Base-by-base conservation (phyloP, 805 yeast genomes). In the Metschnikowia peoriensis region DNA sequence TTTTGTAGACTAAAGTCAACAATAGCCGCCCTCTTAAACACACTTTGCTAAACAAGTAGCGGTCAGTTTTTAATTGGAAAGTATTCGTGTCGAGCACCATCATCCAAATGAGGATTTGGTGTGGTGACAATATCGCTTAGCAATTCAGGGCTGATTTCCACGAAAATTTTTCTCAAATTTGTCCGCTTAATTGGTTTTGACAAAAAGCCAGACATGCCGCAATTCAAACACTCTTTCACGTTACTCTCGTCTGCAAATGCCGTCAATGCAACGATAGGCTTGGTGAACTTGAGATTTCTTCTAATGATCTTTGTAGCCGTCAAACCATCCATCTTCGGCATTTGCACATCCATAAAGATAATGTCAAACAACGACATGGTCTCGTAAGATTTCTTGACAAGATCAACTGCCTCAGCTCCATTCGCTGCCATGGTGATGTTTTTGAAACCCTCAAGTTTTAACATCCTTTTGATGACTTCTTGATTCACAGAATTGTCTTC, bases 341-440 rank as follows among this genome's bases (percentile, higher is more conserved):
- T 93, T 69, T 93, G 97, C 47, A 93, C 96, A 68, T 93, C 99
- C 99, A 93, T 93, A 65, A 93, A 89, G 1, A 94, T 82, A 49
- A 93, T 70, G 65, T 89, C 93, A 66, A 77, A 90, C 14, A 66
- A 62, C 9, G 72, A 72, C 14, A 68, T 68, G 2, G 67, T 62
- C 1, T 68, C 76, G 28, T 71, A 61, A 1, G 84, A 71, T 35
- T 76, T 77, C 54, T 80, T 76, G 2, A 90, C 84, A 46, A 78
- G 72, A 10, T 83, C 85, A 38, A 92, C 82, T 0, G 97, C 97
- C 56, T 92, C 97, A 37, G 82, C 82, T 16, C 99, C 99, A 69
- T 94, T 96, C 58, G 88, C 83, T 0, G 97, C 97, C 64, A 93
- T 72, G 2, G 83, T 82, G 42, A 94, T 78, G 57, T 84, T 80